Base-by-base conservation (phyloP, 148 eudicot species). In the Diospyros lotus region DNA sequence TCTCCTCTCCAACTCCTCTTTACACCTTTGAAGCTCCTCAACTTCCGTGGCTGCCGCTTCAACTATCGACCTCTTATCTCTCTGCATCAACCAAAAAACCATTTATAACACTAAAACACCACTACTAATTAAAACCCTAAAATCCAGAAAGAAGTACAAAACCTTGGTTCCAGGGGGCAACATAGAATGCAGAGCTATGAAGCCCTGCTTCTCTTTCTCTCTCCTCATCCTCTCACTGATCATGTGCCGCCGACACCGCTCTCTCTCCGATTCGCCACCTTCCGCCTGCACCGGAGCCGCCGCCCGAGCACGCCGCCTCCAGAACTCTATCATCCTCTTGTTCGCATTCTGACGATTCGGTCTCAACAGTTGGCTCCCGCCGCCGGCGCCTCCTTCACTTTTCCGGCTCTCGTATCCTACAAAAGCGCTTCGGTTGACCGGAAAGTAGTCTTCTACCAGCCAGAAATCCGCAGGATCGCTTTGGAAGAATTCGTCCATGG, bases 171-270 rank as follows among this genome's bases (percentile, higher is more conserved):
- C 75, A 18, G 50, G 63, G 48, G 84, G 83, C 66, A 87, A 74
- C 18, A 78, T 39, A 7, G 84, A 65, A 17, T 73, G 86, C 75
- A 87, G 77, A 51, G 72, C 71, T 0, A 43, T 44, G 73, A 73
- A 82, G 18, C 67, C 71, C 3, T 80, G 75, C 65, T 73, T 84
- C 72, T 87, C 81, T 43, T 73, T 84, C 56, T 80, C 80, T 43
- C 87, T 80, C 70, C 90, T 79, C 81, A 78, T 62, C 41, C 87
- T 68, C 81, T 84, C 90, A 55, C 52, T 87, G 43, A 84, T 79
- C 86, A 78, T 78, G 48, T 87, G 89, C 76, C 67, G 71, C 15
- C 38, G 58, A 67, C 76, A 39, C 74, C 79, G 72, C 50, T 84
- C 86, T 63, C 50, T 82, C 73, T 80, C 85, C 0, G 48, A 55